Base-by-base conservation (phyloP, 2,329 filamentous ascomycete genomes). In the Chalara sp. region DNA sequence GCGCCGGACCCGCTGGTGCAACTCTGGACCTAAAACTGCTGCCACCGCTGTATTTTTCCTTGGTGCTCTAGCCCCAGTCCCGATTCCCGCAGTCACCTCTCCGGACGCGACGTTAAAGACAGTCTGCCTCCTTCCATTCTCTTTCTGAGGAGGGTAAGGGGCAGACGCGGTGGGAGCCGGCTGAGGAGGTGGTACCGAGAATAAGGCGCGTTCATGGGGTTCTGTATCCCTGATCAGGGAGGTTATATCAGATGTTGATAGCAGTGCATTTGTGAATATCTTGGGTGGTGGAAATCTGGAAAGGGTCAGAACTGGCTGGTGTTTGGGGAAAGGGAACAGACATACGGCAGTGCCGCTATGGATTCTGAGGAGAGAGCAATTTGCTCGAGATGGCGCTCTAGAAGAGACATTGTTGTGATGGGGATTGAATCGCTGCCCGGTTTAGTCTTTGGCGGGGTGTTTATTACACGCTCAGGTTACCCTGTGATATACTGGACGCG, bases 181-280 rank as follows among this genome's bases (percentile, higher is more conserved):
- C 40, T 64, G 77, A 4, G 76, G 75, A 5, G 72, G 76, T 1
- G 92, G 90, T 0, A 96, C 84, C 37, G 92, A 95, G 73, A 97
- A 99, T 13, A 99, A 81, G 6, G 92, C 92, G 63, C 91, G 86
- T 68, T 99, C 93, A 71, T 97, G 92, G 28, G 86, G 73, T 69
- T 99, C 93, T 4, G 92, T 96, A 67, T 99, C 93, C 54, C 93
- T 87, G 63, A 99, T 96, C 45, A 99, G 75, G 10, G 88, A 81
- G 4, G 93, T 97, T 60, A 99, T 97, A 68, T 99, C 93, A 68
- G 91, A 85, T 58, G 84, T 84, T 51, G 86, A 84, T 46, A 97
- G 83, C 39, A 99, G 79, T 33, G 93, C 90, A 67, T 95, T 96
- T 59, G 91, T 93, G 72, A 97, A 99, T 64, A 93, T 90, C 63